phyloP scores from a whole-genome alignment of 768 basidiomycete genomes.

The Plicaturopsis crispa region DNA sequence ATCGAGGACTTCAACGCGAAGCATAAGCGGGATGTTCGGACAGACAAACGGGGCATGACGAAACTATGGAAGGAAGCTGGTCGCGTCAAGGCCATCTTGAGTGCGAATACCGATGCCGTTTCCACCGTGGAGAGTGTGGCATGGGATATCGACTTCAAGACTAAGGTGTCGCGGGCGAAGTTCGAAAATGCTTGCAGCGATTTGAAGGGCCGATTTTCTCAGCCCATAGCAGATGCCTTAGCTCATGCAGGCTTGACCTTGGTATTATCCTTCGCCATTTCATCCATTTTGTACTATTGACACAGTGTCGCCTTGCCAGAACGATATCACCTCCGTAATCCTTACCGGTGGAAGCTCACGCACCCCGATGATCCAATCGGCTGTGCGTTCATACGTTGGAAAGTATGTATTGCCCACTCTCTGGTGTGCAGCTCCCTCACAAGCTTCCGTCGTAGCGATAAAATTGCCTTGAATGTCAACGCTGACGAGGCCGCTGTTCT shows the following conservation, averaged over 20 bases:
- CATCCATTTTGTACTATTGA: not conserved
- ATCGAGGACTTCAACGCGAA: conserved; percentile 67
- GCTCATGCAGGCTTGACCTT: conserved; percentile 56
- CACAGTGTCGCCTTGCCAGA: conserved; percentile 34
- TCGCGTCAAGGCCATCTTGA: conserved; percentile 85
- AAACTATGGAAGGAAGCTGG: conserved; percentile 93
- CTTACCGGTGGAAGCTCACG: conserved; percentile 88
- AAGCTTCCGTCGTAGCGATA: too few species aligned
- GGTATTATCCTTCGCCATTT: conserved; percentile 16
- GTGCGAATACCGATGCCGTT: conserved; percentile 80
- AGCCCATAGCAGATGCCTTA: conserved; percentile 73
- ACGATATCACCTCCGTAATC: conserved; percentile 81
- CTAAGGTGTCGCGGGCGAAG: conserved; percentile 66
- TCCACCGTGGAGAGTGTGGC: conserved; percentile 81
- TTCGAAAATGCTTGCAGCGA: conserved; percentile 74
- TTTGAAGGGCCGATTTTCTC: conserved; percentile 51
- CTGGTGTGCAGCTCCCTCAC: not conserved
- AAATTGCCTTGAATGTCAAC: conserved; percentile 92
- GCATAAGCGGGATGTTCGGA: conserved; percentile 57
- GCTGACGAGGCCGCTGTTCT: conserved; percentile 95
- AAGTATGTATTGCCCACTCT: conserved; percentile 59
- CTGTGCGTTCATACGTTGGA: conserved; percentile 71
- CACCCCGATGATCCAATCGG: conserved; percentile 86
- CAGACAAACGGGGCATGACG: conserved; percentile 80
- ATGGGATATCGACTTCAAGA: conserved; percentile 85